These are phyloP conservation scores for Ambispora gerdemannii DNA, from an alignment of 192 early-diverging fungal species.

Conservation along the genomic window DNA sequence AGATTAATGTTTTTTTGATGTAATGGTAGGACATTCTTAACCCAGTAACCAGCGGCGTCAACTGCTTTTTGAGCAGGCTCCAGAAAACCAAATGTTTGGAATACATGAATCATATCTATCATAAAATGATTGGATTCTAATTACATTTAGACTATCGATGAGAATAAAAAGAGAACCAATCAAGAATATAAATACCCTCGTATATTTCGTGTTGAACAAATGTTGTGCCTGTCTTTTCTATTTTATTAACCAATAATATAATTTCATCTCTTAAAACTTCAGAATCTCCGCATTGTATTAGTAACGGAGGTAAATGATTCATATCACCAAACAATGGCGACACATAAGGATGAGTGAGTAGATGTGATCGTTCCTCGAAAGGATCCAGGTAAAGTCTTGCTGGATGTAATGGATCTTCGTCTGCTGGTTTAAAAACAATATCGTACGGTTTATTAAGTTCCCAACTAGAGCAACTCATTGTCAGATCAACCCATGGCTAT, in stretches of 20 bases:
- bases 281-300: slow-evolving; percentile 54
- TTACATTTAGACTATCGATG: neutral
- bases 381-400: slow-evolving; percentile 43
- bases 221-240: slow-evolving; percentile 25
- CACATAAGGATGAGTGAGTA: slow-evolving; percentile 51
- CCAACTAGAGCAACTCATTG: slow-evolving; percentile 53
- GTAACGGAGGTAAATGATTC: slow-evolving; percentile 44
- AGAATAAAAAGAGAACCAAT: neutral
- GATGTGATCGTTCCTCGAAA: slow-evolving; percentile 29
- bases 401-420: slow-evolving; percentile 41
- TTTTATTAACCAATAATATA: slow-evolving; percentile 37
- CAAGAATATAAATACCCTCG: slow-evolving; percentile 3
- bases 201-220: slow-evolving; percentile 29
- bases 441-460: slow-evolving; percentile 39
- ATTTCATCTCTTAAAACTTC: slow-evolving; percentile 50
- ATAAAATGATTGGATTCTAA: neutral
- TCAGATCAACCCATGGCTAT: slow-evolving; percentile 57
- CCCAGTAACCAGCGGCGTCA: slow-evolving; percentile 23
- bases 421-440: slow-evolving; percentile 34
- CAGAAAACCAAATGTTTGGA: slow-evolving; percentile 23
- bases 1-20: neutral
- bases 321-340: slow-evolving; percentile 52
- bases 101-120: slow-evolving; percentile 30
- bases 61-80: slow-evolving; percentile 21
- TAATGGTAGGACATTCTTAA: slow-evolving; percentile 22